These are phyloP conservation scores for Lithocarpus polystachyus DNA, from an alignment of 306 rosid species.

Conservation along the genomic window DNA sequence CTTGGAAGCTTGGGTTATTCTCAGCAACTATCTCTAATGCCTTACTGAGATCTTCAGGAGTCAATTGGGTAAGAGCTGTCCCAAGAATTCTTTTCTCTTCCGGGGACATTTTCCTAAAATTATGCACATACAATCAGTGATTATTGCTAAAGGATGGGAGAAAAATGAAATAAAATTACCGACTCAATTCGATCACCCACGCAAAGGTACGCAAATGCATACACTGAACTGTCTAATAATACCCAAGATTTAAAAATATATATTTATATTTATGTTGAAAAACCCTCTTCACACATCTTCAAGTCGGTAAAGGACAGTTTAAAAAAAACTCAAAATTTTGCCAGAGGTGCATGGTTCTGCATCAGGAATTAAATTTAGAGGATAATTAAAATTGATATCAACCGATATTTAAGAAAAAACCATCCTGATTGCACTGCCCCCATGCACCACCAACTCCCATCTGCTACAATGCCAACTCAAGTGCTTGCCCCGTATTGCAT, in stretches of 20 bases:
- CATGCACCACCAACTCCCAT: neutral
- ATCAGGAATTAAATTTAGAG: neutral
- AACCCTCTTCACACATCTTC: no score
- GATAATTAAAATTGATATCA: neutral
- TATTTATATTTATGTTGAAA: neutral
- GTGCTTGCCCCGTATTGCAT: neutral
- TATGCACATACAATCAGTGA: neutral
- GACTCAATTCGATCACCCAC: neutral
- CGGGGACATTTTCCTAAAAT: slow-evolving; percentile 50
- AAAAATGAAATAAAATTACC: neutral
- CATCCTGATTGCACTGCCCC: neutral
- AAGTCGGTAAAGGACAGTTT: no score
- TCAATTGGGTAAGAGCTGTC: slow-evolving; percentile 42
- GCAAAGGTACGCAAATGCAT: neutral
- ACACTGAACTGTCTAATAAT: neutral
- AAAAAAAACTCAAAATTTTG: neutral
- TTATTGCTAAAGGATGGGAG: neutral
- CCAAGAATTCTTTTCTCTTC: slow-evolving; percentile 58
- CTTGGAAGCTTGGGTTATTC: slow-evolving; percentile 59
- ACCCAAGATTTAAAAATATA: neutral
- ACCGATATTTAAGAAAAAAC: neutral
- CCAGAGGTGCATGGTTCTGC: neutral
- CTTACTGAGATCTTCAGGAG: slow-evolving; percentile 48
- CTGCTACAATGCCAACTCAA: no score
- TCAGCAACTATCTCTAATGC: slow-evolving; percentile 63